Conservation (phyloP, 371 early-diverging fungal species). For the Rhizomucor miehei region DNA sequence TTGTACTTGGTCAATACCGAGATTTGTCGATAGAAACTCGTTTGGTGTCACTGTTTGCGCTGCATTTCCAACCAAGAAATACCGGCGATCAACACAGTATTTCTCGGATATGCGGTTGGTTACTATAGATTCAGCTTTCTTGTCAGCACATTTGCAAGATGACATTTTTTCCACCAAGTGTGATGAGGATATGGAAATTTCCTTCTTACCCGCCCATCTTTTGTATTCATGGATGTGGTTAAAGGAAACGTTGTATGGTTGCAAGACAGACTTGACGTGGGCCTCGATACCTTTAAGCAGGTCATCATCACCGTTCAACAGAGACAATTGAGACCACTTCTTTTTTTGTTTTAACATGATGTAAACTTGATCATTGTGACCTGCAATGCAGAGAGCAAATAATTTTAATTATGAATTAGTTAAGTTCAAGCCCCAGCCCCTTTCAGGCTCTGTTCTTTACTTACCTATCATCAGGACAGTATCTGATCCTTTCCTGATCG, state of each 20-base stretch:
- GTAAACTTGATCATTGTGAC: conserved; percentile 25
- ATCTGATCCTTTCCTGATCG: conserved; percentile 15
- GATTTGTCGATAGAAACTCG: conserved; percentile 24
- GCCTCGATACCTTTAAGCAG: conserved; percentile 19
- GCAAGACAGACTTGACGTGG: conserved; percentile 23
- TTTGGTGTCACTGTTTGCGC: conserved; percentile 28
- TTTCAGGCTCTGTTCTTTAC: no score
- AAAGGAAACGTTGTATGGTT: conserved; percentile 34
- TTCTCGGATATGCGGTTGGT: conserved; percentile 8
- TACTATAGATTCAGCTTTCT: not conserved
- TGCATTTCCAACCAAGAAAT: conserved; percentile 35
- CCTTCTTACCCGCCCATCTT: conserved; percentile 28
- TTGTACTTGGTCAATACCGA: conserved; percentile 28
- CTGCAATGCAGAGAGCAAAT: conserved; percentile 13
- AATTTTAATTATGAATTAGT: no score
- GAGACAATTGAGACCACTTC: conserved; percentile 28
- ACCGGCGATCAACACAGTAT: conserved; percentile 22
- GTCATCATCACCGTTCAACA: conserved; percentile 21
- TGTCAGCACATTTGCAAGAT: not conserved
- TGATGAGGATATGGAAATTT: not conserved
- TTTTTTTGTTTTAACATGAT: conserved; percentile 32
- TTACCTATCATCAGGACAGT: no score
- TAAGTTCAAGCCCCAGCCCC: no score
- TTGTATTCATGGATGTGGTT: conserved; percentile 18
- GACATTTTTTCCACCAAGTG: no score